Evolutionary conservation across 2,329 filamentous ascomycete species (phyloP).

Genomic region (Epichloe festucae): DNA sequence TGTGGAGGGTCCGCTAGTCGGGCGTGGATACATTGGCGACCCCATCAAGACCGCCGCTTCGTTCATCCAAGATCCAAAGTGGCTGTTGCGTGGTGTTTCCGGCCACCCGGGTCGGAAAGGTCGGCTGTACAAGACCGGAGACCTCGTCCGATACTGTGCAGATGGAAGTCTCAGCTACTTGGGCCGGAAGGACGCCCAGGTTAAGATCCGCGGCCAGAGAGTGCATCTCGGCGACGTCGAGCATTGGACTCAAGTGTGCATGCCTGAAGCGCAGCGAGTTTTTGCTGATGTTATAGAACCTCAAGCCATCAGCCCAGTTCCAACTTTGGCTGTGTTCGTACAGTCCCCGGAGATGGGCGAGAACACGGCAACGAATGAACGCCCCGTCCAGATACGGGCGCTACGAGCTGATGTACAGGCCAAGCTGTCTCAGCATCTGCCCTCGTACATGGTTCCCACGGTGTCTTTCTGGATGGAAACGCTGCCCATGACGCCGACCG

Average conservation of each 20-base stretch:
- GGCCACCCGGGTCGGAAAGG: constrained; percentile 5
- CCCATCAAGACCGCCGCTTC: constrained; percentile 16
- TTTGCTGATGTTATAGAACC: neutral
- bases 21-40: constrained; percentile 34
- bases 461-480: constrained; percentile 5
- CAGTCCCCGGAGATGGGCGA: neutral
- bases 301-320: neutral
- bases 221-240: constrained; percentile 5
- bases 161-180: neutral
- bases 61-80: constrained; percentile 14
- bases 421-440: constrained; percentile 1
- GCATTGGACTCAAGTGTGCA: neutral
- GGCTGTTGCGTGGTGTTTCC: constrained; percentile 7
- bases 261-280: neutral
- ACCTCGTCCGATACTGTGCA: constrained; percentile 9
- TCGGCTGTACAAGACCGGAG: constrained; percentile 9
- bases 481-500: constrained; percentile 7
- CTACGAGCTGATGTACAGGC: neutral
- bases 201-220: constrained; percentile 7
- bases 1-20: constrained; percentile 32
- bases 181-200: constrained; percentile 8
- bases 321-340: neutral
- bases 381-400: neutral
- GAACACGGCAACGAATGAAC: too few species aligned
- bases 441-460: constrained; percentile 12